phyloP scores from a whole-genome alignment of 768 basidiomycete species.

The Amanita pseudoporphyria region DNA sequence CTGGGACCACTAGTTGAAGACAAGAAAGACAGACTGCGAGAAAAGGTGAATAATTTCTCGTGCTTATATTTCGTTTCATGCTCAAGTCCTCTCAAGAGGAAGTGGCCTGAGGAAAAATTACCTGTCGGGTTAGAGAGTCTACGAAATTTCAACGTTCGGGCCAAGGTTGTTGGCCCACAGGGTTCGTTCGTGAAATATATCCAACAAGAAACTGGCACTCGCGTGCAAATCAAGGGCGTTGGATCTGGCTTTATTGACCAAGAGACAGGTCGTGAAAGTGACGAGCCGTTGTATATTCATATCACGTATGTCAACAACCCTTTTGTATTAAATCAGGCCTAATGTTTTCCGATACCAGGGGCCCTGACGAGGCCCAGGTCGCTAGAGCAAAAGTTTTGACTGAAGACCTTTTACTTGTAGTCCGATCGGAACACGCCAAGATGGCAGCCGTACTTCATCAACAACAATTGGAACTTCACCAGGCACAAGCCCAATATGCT shows the following conservation, averaged over 20 bases:
- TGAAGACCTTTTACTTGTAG: conserved; percentile 85
- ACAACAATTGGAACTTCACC: conserved; percentile 82
- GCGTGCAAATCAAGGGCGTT: conserved; percentile 94
- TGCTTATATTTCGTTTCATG: not conserved
- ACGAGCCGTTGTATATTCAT: conserved; percentile 88
- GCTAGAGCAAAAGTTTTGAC: conserved; percentile 80
- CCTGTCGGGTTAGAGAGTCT: conserved; percentile 83
- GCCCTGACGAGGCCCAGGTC: conserved; percentile 83
- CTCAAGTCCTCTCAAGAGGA: conserved; percentile 40
- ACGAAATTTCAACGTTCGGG: conserved; percentile 94
- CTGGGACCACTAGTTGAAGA: conserved; percentile 78
- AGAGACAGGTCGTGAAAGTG: conserved; percentile 70
- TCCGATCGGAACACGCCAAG: conserved; percentile 80
- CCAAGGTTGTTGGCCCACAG: conserved; percentile 95
- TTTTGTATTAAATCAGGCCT: conserved; percentile 2
- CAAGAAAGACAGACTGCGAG: conserved; percentile 57
- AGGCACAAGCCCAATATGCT: conserved; percentile 74
- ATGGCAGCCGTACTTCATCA: conserved; percentile 53
- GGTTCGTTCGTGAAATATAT: conserved; percentile 98
- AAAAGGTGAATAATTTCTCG: conserved; percentile 37
- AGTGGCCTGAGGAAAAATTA: conserved; percentile 98
- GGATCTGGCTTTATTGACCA: conserved; percentile 91
- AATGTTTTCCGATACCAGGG: conserved; percentile 21
- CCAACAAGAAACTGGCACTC: conserved; percentile 89
- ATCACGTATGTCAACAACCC: conserved; percentile 59